Base-by-base conservation (phyloP, 2,329 filamentous ascomycete genomes). In the Alternaria hordeiaustralica region DNA sequence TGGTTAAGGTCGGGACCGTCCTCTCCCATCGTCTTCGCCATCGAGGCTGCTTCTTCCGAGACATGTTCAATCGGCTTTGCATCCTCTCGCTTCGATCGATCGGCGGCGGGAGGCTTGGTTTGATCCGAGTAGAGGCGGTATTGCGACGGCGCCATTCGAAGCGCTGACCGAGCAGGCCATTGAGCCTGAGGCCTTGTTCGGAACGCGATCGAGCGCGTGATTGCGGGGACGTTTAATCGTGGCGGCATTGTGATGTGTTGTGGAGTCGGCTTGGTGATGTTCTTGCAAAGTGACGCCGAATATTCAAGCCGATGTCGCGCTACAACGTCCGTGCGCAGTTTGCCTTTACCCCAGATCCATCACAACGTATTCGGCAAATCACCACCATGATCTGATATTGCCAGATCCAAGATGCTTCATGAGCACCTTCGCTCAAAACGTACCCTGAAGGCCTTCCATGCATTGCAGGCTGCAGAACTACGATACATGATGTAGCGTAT, bases 21-120 rank as follows among this genome's bases (percentile, higher is more conserved):
- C 58, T 84, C 80, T 58, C 88, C 87, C 72, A 83, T 87, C 25
- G 88, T 86, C 72, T 87, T 84, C 25, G 85, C 85, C 67, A 87
- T 85, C 69, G 87, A 85, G 43, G 86, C 86, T 30, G 89, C 88
- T 77, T 92, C 89, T 74, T 91, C 87, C 66, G 86, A 89, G 28
- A 90, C 87, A 80, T 88, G 85, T 45, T 87, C 86, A 57, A 89
- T 79, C 28, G 76, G 72, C 47, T 83, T 68, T 15, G 76, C 65
- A 55, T 77, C 74, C 28, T 69, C 64, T 57, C 71, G 70, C 57
- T 75, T 75, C n/a, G 74, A 69, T 65, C 73, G 66, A 69, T 77
- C 71, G 63, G 69, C 65, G 41, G 71, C 60, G 64, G 79, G 64
- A 70, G 73, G 43, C 61, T 73, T 70, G 68, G 78, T 74, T n/a